Evolutionary conservation across 2,329 filamentous ascomycete species (phyloP).

Genomic region (Colletotrichum lupini): DNA sequence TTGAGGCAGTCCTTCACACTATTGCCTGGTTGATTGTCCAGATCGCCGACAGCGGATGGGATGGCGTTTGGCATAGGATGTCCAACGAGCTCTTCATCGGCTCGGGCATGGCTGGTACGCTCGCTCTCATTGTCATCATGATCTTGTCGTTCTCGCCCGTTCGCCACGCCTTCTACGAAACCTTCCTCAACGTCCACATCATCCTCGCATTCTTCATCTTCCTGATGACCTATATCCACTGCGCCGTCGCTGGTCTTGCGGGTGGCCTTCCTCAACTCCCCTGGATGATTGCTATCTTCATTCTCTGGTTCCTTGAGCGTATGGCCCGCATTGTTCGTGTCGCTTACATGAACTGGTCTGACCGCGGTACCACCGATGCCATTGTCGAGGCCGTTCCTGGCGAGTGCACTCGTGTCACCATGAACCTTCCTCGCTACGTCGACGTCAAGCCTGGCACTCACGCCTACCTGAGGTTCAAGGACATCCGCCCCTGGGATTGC

Average conservation of each 20-base stretch:
- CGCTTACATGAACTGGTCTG: slow-evolving; percentile 73
- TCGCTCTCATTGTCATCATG: slow-evolving; percentile 73
- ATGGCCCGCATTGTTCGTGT: slow-evolving; percentile 71
- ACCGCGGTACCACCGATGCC: slow-evolving; percentile 70
- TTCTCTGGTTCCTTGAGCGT: slow-evolving; percentile 83
- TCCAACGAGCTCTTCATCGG: slow-evolving; percentile 70
- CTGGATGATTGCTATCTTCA: slow-evolving; percentile 79
- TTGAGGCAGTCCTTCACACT: slow-evolving; percentile 76
- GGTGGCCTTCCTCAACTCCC: slow-evolving; percentile 77
- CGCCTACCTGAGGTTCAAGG: slow-evolving; percentile 77
- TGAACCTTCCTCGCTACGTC: slow-evolving; percentile 75
- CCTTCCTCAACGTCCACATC: slow-evolving; percentile 90
- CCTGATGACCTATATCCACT: slow-evolving; percentile 82
- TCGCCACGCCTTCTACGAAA: slow-evolving; percentile 96
- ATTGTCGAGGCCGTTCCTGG: slow-evolving; percentile 75
- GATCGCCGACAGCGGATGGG: slow-evolving; percentile 71
- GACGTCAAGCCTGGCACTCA: slow-evolving; percentile 77
- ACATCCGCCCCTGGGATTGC: slow-evolving; percentile 75
- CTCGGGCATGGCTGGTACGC: slow-evolving; percentile 71
- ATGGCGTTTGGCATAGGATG: slow-evolving; percentile 65
- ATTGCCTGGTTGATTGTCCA: slow-evolving; percentile 80
- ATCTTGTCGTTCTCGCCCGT: slow-evolving; percentile 81
- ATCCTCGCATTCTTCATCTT: slow-evolving; percentile 76
- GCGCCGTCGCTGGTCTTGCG: slow-evolving; percentile 71
- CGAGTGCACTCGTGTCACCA: slow-evolving; percentile 76